Percentiles rank a stretch among this genome's conserved stretches.
These are phyloP conservation scores for Kwoniella pini DNA, from an alignment of 768 basidiomycete genomes.

Conservation along the genomic window DNA sequence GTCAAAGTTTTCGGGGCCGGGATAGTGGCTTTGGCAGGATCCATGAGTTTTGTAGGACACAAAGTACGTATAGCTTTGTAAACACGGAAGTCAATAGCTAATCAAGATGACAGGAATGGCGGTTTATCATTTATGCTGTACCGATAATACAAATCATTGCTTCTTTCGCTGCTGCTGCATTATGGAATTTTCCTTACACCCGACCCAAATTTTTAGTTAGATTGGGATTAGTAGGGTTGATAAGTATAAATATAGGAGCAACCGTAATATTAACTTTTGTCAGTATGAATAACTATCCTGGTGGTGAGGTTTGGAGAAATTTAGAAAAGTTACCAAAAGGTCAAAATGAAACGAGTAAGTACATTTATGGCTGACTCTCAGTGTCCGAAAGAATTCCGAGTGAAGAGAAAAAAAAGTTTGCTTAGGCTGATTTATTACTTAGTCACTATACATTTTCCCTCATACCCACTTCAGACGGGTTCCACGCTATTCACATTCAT, in stretches of 20 bases:
- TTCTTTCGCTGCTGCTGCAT: constrained; percentile 63
- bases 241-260: constrained; percentile 61
- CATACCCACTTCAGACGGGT: constrained; percentile 85
- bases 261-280: constrained; percentile 63
- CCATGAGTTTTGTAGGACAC: constrained; percentile 76
- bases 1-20: constrained; percentile 24
- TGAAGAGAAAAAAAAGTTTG: constrained; percentile 14
- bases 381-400: constrained; percentile 1
- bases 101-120: constrained; percentile 68
- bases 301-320: constrained; percentile 68
- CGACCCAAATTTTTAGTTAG: constrained; percentile 58
- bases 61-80: constrained; percentile 58
- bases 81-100: neutral
- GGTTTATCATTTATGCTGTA: constrained; percentile 85
- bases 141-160: constrained; percentile 79
- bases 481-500: constrained; percentile 77
- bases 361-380: neutral
- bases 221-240: constrained; percentile 58
- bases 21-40: constrained; percentile 29
- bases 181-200: constrained; percentile 61
- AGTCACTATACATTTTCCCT: constrained; percentile 67
- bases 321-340: constrained; percentile 60
- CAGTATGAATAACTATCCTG: constrained; percentile 82
- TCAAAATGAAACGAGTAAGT: constrained; percentile 15
- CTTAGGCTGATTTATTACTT: constrained; percentile 10